A percentile compares a stretch with the other conserved stretches of the same genome.
Evolutionary conservation across 2,329 filamentous ascomycete species (phyloP).

Genomic region (Exophiala bonariae): DNA sequence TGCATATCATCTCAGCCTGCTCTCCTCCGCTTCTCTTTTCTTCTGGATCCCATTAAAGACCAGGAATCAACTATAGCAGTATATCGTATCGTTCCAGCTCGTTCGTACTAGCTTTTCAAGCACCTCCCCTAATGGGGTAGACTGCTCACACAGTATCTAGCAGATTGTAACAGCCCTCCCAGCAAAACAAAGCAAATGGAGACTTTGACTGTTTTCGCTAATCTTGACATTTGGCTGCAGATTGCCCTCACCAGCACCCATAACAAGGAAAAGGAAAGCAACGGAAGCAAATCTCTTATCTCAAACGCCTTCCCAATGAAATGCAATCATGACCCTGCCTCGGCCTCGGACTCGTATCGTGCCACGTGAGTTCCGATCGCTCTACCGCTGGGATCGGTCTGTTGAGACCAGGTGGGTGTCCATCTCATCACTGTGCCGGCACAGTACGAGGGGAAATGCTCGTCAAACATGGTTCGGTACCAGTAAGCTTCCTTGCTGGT

Average conservation of each 20-base stretch:
- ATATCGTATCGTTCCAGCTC: no score
- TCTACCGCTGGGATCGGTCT: conserved; percentile 90
- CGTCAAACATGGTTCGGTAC: conserved; percentile 98
- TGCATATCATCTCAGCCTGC: background rate
- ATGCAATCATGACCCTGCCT: conserved; percentile 14
- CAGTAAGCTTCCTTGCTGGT: conserved; percentile 99
- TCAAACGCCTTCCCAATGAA: conserved; percentile 7
- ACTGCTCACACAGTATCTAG: no score
- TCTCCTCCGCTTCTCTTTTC: background rate
- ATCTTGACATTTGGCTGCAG: background rate
- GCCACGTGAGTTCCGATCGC: conserved; percentile 74
- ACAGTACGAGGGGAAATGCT: conserved; percentile 92
- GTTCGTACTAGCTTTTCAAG: no score
- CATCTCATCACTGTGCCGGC: conserved; percentile 93
- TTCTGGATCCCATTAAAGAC: background rate
- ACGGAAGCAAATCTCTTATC: no score
- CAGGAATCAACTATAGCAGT: no score
- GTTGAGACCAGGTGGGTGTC: conserved; percentile 96
- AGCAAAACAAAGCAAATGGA: background rate
- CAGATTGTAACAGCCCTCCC: background rate
- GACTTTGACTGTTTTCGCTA: background rate
- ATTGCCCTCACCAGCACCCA: conserved; percentile 21
- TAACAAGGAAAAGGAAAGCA: conserved; percentile 33
- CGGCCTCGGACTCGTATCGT: conserved; percentile 58
- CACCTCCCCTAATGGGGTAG: no score